Conservation (phyloP, 1,284 basidiomycete species). For the Melampsora americana region DNA sequence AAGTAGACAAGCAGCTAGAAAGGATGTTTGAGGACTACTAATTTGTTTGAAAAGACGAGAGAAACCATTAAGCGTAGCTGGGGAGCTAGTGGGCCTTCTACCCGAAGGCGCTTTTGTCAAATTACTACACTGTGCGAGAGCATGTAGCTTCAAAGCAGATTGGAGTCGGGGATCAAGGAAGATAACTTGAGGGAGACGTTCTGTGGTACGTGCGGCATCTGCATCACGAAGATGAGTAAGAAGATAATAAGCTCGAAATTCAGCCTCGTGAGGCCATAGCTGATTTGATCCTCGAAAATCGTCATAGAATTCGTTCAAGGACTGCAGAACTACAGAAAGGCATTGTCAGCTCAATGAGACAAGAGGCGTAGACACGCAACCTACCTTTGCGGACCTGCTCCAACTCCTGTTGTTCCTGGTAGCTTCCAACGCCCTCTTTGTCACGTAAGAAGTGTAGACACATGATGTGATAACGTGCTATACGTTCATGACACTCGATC, state of each 20-base stretch:
- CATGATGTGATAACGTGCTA: constrained; percentile 88
- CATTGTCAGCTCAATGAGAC: not conserved
- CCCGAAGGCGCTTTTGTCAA: constrained; percentile 55
- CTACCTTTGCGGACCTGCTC: constrained; percentile 84
- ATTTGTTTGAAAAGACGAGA: constrained; percentile 60
- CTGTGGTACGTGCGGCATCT: constrained; percentile 65
- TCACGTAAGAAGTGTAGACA: constrained; percentile 67
- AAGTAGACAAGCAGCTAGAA: constrained; percentile 60
- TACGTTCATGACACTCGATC: constrained; percentile 87
- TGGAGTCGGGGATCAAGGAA: constrained; percentile 72
- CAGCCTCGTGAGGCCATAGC: constrained; percentile 65
- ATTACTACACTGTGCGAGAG: constrained; percentile 75
- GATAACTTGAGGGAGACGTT: constrained; percentile 73
- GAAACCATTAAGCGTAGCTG: constrained; percentile 62
- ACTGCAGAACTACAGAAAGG: constrained; percentile 68
- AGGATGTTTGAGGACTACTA: constrained; percentile 54
- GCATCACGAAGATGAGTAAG: constrained; percentile 84
- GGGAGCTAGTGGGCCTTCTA: constrained; percentile 56
- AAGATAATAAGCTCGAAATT: constrained; percentile 92
- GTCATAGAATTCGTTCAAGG: constrained; percentile 87
- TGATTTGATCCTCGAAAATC: constrained; percentile 60
- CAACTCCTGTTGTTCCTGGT: constrained; percentile 67
- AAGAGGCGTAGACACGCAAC: constrained; percentile 50
- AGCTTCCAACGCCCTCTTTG: constrained; percentile 61
- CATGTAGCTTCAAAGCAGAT: constrained; percentile 73